Evolutionary conservation across 148 eudicot genomes (phyloP).

Genomic region (Talinum fruticosum): DNA sequence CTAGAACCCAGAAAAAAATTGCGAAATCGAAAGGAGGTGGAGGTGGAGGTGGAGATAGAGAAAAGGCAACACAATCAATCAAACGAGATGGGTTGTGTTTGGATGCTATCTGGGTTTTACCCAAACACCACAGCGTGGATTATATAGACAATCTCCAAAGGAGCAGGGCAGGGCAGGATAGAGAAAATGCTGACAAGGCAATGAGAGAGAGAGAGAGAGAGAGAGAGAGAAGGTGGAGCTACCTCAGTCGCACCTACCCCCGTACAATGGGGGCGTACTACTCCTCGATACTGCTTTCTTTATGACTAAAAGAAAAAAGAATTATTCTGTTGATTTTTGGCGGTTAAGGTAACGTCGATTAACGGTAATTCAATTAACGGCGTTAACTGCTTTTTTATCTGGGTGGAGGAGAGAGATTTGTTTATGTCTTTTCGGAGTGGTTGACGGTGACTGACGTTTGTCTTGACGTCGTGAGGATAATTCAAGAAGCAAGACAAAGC

Average conservation of each 20-base stretch:
- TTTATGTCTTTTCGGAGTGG: too few species aligned
- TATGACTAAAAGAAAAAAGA: too few species aligned
- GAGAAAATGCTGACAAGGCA: neutral
- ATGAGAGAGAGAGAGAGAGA: constrained; percentile 6
- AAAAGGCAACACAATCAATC: neutral
- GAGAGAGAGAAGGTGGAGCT: constrained; percentile 5
- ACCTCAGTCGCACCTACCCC: constrained; percentile 27
- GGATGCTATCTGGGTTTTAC: neutral
- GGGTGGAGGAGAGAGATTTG: neutral
- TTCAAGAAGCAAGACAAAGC: neutral
- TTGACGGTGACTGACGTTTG: constrained; percentile 8
- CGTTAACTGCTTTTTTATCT: neutral
- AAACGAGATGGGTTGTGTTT: neutral
- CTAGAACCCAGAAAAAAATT: too few species aligned
- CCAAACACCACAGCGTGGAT: neutral
- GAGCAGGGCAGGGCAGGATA: neutral
- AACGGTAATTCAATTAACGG: constrained; percentile 8
- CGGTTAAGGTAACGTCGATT: too few species aligned
- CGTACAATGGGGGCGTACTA: constrained; percentile 18
- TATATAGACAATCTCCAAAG: neutral
- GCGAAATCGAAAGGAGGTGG: neutral
- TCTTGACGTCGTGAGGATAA: constrained; percentile 21
- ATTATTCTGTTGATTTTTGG: neutral
- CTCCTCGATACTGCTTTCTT: neutral
- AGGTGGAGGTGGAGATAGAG: constrained; percentile 9